Percentiles rank a stretch among this genome's conserved stretches.
Evolutionary conservation across 208 protist genomes (phyloP).

Genomic region (Tritrichomonas musculus): DNA sequence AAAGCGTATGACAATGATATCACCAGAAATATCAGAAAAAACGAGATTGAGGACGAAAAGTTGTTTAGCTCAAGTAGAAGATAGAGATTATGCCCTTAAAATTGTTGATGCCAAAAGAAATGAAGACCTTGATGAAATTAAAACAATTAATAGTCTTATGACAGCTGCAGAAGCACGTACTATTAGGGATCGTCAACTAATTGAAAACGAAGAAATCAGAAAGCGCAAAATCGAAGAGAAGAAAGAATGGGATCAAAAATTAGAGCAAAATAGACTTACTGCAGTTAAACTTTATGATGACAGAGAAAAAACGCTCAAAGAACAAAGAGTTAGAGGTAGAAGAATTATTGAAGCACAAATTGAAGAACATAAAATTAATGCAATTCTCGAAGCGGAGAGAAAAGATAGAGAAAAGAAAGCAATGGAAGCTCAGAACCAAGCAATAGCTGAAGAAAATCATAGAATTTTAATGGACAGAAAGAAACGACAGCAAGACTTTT

Average conservation of each 20-base stretch:
- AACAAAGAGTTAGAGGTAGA: background rate
- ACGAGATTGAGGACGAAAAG: background rate
- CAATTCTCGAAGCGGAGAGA: background rate
- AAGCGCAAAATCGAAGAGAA: background rate
- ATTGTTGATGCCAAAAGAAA: background rate
- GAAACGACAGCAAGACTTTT: background rate
- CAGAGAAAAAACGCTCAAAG: background rate
- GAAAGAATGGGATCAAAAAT: background rate
- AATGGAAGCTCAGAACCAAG: background rate
- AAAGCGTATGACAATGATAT: background rate
- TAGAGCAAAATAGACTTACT: background rate
- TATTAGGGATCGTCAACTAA: background rate
- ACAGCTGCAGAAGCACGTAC: background rate
- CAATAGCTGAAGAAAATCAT: background rate
- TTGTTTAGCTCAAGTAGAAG: background rate
- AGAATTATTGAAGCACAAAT: background rate
- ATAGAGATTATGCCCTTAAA: background rate
- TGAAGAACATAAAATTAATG: constrained; percentile 22
- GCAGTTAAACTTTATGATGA: background rate
- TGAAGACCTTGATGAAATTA: constrained; percentile 14
- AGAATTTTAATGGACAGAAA: background rate
- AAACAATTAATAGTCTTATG: background rate
- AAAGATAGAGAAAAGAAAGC: background rate
- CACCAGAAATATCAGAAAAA: background rate
- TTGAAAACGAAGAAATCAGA: background rate